Conservation (phyloP, 2,329 filamentous ascomycete species). For the Colletotrichum graminicola region DNA sequence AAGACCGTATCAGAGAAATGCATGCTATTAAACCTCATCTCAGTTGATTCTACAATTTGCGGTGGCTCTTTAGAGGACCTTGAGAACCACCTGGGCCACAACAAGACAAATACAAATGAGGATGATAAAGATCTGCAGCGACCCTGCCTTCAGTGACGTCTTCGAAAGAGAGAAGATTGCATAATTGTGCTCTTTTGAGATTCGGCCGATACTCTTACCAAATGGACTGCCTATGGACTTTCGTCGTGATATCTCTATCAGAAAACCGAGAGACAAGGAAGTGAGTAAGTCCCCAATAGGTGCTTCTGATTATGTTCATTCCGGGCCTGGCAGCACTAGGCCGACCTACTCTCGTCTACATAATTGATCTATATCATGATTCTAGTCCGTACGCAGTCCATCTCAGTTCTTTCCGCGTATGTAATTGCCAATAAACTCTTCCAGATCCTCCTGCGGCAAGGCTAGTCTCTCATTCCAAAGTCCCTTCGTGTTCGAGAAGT, state of each 20-base stretch:
- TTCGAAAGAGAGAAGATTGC: neutral
- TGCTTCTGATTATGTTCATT: neutral
- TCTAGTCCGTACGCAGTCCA: neutral
- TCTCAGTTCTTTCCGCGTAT: conserved; percentile 2
- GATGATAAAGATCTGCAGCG: too few relatives aligned
- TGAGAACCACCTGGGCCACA: neutral
- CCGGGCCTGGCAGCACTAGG: neutral
- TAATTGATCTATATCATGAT: neutral
- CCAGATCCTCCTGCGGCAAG: neutral
- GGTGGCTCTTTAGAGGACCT: neutral
- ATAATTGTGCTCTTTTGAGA: neutral
- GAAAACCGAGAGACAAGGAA: neutral
- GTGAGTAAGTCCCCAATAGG: neutral
- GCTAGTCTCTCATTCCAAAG: conserved; percentile 11
- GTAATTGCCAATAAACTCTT: neutral
- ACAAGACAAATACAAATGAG: neutral
- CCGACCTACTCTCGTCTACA: neutral
- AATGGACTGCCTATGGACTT: neutral
- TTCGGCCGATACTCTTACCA: neutral
- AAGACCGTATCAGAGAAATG: too few relatives aligned
- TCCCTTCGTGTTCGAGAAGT: neutral
- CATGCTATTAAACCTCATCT: too few relatives aligned
- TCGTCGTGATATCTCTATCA: neutral
- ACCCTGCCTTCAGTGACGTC: neutral
- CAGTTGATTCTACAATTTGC: too few relatives aligned